These are phyloP conservation scores for Colletotrichum tofieldiae DNA, from an alignment of 2,329 filamentous ascomycete species.

Conservation along the genomic window DNA sequence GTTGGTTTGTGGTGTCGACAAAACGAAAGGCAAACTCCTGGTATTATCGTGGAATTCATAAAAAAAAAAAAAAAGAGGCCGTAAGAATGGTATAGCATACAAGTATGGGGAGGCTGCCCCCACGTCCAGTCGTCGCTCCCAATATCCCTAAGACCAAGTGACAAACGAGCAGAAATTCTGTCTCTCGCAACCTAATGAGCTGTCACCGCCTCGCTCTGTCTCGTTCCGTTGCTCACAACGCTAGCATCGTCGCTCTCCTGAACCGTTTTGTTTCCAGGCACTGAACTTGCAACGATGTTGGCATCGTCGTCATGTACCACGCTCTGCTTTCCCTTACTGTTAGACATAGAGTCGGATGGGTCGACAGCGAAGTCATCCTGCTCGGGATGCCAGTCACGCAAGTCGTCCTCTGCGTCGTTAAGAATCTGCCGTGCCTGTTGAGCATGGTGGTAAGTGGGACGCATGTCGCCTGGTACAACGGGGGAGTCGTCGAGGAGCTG, in stretches of 20 bases:
- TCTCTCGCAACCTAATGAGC: neutral
- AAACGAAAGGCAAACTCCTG: neutral
- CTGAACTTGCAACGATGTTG: constrained; percentile 26
- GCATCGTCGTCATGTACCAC: constrained; percentile 34
- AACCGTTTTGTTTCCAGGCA: neutral
- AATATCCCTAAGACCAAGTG: neutral
- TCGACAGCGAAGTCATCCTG: constrained; percentile 50
- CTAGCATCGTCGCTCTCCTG: constrained; percentile 8
- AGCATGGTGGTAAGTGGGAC: constrained; percentile 76
- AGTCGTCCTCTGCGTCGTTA: constrained; percentile 92
- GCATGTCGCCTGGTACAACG: constrained; percentile 87
- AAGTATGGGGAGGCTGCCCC: neutral
- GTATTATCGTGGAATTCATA: constrained; percentile 26
- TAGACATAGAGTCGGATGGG: constrained; percentile 20
- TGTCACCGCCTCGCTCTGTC: constrained; percentile 22
- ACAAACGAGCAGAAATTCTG: neutral
- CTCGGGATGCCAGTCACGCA: constrained; percentile 79
- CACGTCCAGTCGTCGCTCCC: neutral
- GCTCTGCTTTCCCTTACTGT: constrained; percentile 27
- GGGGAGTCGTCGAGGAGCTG: constrained; percentile 91
- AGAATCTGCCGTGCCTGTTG: constrained; percentile 86
- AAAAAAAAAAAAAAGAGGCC: constrained; percentile 13
- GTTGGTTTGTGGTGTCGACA: too few relatives aligned
- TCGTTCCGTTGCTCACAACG: constrained; percentile 17
- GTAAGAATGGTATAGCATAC: constrained; percentile 31